These are phyloP conservation scores for Phalaenopsis aphrodite DNA, from an alignment of 106 monocot genomes.

Conservation along the genomic window DNA sequence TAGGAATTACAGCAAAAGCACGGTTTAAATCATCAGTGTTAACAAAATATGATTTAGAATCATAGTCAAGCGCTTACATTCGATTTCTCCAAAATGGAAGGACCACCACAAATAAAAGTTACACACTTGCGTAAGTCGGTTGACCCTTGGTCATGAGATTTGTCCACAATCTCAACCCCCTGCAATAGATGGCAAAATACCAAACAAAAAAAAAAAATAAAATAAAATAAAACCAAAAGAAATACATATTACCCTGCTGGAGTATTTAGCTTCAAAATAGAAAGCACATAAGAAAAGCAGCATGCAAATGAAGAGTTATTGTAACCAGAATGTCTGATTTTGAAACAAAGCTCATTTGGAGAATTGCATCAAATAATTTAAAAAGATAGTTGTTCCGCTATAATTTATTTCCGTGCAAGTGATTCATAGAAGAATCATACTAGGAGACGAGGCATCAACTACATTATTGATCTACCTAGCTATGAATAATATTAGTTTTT, in stretches of 20 bases:
- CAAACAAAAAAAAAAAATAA: not conserved
- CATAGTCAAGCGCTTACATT: constrained; percentile 47
- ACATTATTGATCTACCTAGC: not conserved
- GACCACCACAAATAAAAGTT: constrained; percentile 30
- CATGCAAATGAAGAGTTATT: not conserved
- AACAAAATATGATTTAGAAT: not conserved
- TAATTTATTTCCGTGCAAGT: not conserved
- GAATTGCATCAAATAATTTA: too few relatives aligned
- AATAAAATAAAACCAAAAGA: too few relatives aligned
- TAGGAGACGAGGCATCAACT: not conserved
- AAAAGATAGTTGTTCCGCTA: too few relatives aligned
- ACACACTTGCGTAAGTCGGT: constrained; percentile 93
- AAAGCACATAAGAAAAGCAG: not conserved
- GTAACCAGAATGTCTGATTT: not conserved
- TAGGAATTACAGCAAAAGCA: too few relatives aligned
- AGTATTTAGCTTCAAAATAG: not conserved
- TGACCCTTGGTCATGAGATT: constrained; percentile 89
- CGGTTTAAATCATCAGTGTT: too few relatives aligned
- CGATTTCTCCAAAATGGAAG: constrained; percentile 34
- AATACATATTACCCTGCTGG: not conserved
- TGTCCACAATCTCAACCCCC: constrained; percentile 72
- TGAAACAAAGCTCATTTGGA: too few relatives aligned
- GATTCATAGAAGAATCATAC: not conserved
- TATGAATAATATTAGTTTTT: not conserved
- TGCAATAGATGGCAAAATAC: constrained; percentile 15